Base-by-base conservation (phyloP, 2,329 filamentous ascomycete species). In the Botrytis tulipae region DNA sequence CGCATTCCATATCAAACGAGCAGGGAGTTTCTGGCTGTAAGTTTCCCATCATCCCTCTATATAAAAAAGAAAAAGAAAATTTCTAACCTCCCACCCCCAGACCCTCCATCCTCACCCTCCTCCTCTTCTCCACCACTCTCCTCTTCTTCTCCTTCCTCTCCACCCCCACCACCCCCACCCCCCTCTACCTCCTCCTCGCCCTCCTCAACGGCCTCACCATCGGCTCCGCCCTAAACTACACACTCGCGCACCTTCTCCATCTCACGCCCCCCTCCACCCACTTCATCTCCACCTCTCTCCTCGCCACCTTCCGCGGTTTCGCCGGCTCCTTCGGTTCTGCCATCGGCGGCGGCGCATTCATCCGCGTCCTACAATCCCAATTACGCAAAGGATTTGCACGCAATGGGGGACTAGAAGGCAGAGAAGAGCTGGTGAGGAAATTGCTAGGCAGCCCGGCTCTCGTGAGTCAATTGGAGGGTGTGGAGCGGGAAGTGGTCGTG, bases 281-380 rank as follows among this genome's bases (percentile, higher is more conserved):
- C 78, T 94, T 92, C 78, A 89, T 96, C 68, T 89, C 92, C 4
- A 93, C 91, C 0, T 92, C 92, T 20, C 84, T 97, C 60, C 83
- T 95, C 6, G 89, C 91, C 42, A 97, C 93, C 0, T 95, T 95
- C 82, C 87, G 94, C 6, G 92, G 92, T 8, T 95, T 96, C 76
- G 92, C 92, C 0, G 93, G 93, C 22, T 92, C 90, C 70, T 96
- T 97, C 78, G 93, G 93, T 4, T 92, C 91, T 1, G 89, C 93
- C 0, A 91, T 95, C 66, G 92, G 93, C 3, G 93, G 93, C 4
- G 93, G 93, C 67, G 60, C 80, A 3, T 82, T 82, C 54, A 51
- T 80, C 3, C 76, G 80, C 0, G 74, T 78, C 2, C 46, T 82
- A 6, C 78, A 79, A 60, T 37, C 66, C 2, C 68, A 54, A 7